A percentile compares a stretch with the other conserved stretches of the same genome.
Evolutionary conservation across 768 basidiomycete genomes (phyloP).

Genomic region (Phaeotremella skinneri): DNA sequence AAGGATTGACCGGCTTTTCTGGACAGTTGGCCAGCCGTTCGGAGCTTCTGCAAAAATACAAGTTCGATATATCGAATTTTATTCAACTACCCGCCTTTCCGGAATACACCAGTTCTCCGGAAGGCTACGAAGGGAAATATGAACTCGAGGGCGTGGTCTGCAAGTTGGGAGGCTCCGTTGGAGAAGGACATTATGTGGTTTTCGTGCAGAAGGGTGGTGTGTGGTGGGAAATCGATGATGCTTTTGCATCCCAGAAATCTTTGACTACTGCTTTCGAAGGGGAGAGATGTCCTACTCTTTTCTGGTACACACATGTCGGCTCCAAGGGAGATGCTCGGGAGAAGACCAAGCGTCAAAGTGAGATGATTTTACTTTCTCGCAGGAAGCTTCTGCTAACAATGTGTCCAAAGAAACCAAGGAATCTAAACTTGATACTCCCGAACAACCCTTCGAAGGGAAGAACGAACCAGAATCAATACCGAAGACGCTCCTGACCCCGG

Average conservation of each 20-base stretch:
- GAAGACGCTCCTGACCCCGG: neutral
- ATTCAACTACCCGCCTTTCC: neutral
- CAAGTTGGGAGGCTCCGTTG: neutral
- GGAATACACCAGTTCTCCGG: neutral
- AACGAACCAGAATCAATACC: neutral
- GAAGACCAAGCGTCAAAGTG: neutral
- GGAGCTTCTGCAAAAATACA: neutral
- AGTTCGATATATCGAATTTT: neutral
- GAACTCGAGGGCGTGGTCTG: conserved; percentile 8
- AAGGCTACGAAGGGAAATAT: neutral
- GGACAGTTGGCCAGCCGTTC: neutral
- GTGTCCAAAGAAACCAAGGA: too few relatives aligned
- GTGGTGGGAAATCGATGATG: neutral
- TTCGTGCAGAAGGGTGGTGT: neutral
- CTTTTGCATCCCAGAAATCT: neutral
- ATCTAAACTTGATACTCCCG: too few relatives aligned
- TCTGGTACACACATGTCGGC: neutral
- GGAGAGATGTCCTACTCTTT: neutral
- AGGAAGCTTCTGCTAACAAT: too few relatives aligned
- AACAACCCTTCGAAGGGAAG: too few relatives aligned
- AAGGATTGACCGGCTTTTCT: neutral
- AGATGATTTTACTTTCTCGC: neutral
- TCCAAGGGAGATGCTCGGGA: neutral
- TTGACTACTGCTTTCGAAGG: neutral
- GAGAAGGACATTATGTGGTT: conserved; percentile 8